Evolutionary conservation across 805 yeast genomes (phyloP).

Genomic region (Candida krabiensis): DNA sequence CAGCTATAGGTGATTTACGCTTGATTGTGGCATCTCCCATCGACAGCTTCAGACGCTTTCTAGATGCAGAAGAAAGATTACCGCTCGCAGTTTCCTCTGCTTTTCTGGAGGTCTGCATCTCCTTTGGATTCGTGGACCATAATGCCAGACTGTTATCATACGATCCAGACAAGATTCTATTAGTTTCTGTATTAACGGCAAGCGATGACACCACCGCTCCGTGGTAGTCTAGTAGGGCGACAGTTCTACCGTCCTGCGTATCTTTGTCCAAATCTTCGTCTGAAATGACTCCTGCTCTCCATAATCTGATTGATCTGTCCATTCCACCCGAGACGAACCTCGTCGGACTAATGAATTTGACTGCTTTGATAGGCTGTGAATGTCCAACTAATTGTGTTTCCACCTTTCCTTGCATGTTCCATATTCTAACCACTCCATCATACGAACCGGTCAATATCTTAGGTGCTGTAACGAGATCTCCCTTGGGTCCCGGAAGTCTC

Average conservation of each 20-base stretch:
- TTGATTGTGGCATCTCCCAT: constrained; percentile 71
- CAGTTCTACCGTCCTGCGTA: constrained; percentile 59
- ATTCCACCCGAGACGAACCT: constrained; percentile 83
- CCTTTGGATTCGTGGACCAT: constrained; percentile 88
- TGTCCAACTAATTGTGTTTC: constrained; percentile 85
- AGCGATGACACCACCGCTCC: constrained; percentile 80
- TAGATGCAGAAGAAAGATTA: constrained; percentile 72
- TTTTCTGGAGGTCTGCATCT: constrained; percentile 63
- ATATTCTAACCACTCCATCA: constrained; percentile 91
- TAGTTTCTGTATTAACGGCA: constrained; percentile 53
- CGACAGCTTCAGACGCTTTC: constrained; percentile 83
- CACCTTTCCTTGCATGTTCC: constrained; percentile 78
- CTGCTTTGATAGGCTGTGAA: constrained; percentile 80
- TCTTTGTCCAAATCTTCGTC: constrained; percentile 48
- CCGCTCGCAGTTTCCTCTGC: constrained; percentile 40
- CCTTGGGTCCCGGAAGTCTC: constrained; percentile 28
- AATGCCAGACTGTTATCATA: constrained; percentile 77
- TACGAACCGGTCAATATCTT: constrained; percentile 85
- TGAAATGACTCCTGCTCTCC: constrained; percentile 62
- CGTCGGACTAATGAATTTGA: constrained; percentile 73
- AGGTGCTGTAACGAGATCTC: constrained; percentile 39
- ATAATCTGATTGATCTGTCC: constrained; percentile 84
- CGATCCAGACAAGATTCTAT: constrained; percentile 78
- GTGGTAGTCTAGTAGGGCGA: constrained; percentile 89
- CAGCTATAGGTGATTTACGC: constrained; percentile 78